Conservation (phyloP, 306 rosid genomes). For the Glycine latifolia region DNA sequence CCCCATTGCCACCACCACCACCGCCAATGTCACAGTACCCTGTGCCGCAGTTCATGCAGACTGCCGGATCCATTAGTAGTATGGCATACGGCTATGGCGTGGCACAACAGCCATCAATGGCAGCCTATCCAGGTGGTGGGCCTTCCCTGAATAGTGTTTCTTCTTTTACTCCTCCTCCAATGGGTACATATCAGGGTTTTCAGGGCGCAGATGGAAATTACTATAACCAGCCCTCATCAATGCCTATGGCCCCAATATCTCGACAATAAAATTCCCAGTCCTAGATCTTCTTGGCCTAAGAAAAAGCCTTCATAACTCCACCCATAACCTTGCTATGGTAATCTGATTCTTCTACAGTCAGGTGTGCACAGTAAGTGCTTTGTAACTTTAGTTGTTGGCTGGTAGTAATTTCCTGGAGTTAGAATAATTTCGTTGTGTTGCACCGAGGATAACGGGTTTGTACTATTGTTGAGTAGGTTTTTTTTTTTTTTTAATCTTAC, state of each 20-base stretch:
- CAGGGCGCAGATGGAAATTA: slow-evolving; percentile 88
- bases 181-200: slow-evolving; percentile 75
- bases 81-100: slow-evolving; percentile 66
- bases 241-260: slow-evolving; percentile 87
- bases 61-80: slow-evolving; percentile 66
- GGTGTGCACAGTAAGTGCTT: slow-evolving; percentile 66
- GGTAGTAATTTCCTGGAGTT: slow-evolving; percentile 50
- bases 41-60: slow-evolving; percentile 71
- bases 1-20: slow-evolving; percentile 86
- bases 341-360: slow-evolving; percentile 56
- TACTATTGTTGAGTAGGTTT: slow-evolving; percentile 44
- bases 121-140: slow-evolving; percentile 60
- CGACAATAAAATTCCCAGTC: slow-evolving; percentile 63
- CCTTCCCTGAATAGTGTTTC: slow-evolving; percentile 60
- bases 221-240: slow-evolving; percentile 78
- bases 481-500: slow-evolving; percentile 26
- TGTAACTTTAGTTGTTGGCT: slow-evolving; percentile 49
- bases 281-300: slow-evolving; percentile 40
- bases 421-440: slow-evolving; percentile 35
- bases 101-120: slow-evolving; percentile 65
- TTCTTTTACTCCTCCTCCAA: slow-evolving; percentile 59
- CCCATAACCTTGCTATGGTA: slow-evolving; percentile 50
- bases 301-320: slow-evolving; percentile 39
- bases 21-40: slow-evolving; percentile 84
- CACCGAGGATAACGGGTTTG: slow-evolving; percentile 43